Base-by-base conservation (phyloP, 2,329 filamentous ascomycete genomes). In the Malbranchea cinnamomea region DNA sequence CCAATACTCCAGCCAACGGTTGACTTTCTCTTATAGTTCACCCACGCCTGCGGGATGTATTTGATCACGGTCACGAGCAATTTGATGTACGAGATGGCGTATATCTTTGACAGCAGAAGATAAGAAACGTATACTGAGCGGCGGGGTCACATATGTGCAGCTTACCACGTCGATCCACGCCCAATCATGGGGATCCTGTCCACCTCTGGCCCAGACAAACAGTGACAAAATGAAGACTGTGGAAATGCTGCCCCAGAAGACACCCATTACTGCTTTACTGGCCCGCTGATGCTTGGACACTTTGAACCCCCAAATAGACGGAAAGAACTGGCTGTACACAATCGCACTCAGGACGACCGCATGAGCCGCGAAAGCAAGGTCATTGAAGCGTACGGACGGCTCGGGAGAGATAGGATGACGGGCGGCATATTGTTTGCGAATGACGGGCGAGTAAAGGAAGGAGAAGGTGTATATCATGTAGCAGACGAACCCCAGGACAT, bases 381-480 rank as follows among this genome's bases (percentile, higher is more conserved):
- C 89, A 57, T 95, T 95, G 56, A 82, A 71, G 32, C 78, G 73
- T 17, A 93, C 85, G 1, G 85, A 89, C 3, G 87, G 83, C 24
- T 78, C 70, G 5, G 81, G 74, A 4, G 76, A 73, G 26, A 68
- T 54, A 2, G 70, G 71, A 53, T 95, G 73, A 36, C 89, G 74
- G 11, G 69, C 66, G 13, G 83, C 84, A 60, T 98, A 98, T 52
- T 95, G 81, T 20, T 60, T 53, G 31, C 80, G 77, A 33, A 95
- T 77, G 9, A 71, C 57, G 2, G 80, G 67, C 11, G 83, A 91
- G 56, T 74, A 91, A 41, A 87, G 73, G 46, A 95, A 81, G 1
- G 73, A 63, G 6, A 63, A 52, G 28, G 79, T 91, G 41, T 78
- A 91, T 21, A 77, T 59, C 26, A 78, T 65, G 56, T 94, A 94